Conservation (phyloP, 805 yeast genomes). For the Cyberlindnera maclurae region DNA sequence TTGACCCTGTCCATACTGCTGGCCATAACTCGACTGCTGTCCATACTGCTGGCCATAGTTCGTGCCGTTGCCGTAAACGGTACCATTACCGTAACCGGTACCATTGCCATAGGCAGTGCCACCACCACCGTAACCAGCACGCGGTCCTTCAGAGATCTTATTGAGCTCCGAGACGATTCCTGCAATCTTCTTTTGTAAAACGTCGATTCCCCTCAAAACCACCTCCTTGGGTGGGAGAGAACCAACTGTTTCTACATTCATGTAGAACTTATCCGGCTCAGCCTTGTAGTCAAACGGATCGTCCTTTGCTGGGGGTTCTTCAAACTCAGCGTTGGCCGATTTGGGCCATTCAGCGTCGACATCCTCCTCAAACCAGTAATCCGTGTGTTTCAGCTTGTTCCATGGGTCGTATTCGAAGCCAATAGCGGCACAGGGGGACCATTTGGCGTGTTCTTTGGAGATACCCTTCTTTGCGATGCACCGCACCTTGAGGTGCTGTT, state of each 20-base stretch:
- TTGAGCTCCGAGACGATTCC: slow-evolving; percentile 70
- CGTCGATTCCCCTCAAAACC: slow-evolving; percentile 74
- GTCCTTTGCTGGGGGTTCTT: slow-evolving; percentile 86
- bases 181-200: slow-evolving; percentile 85
- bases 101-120: slow-evolving; percentile 15
- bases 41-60: slow-evolving; percentile 4
- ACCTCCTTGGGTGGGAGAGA: slow-evolving; percentile 85
- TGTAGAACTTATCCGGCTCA: slow-evolving; percentile 71
- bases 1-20: not conserved
- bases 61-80: slow-evolving; percentile 14
- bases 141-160: slow-evolving; percentile 38
- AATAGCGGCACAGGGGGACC: slow-evolving; percentile 95
- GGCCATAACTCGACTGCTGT: not conserved
- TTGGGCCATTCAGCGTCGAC: slow-evolving; percentile 92
- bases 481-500: slow-evolving; percentile 81
- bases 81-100: slow-evolving; percentile 25
- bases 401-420: slow-evolving; percentile 99
- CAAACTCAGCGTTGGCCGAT: slow-evolving; percentile 85
- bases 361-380: slow-evolving; percentile 91
- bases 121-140: slow-evolving; percentile 33
- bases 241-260: slow-evolving; percentile 92
- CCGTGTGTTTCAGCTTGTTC: slow-evolving; percentile 94
- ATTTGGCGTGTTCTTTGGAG: slow-evolving; percentile 95
- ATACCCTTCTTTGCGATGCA: slow-evolving; percentile 98
- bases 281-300: slow-evolving; percentile 83